These are phyloP conservation scores for Cladosporium sp. DNA, from an alignment of 2,329 filamentous ascomycete species.

Conservation along the genomic window DNA sequence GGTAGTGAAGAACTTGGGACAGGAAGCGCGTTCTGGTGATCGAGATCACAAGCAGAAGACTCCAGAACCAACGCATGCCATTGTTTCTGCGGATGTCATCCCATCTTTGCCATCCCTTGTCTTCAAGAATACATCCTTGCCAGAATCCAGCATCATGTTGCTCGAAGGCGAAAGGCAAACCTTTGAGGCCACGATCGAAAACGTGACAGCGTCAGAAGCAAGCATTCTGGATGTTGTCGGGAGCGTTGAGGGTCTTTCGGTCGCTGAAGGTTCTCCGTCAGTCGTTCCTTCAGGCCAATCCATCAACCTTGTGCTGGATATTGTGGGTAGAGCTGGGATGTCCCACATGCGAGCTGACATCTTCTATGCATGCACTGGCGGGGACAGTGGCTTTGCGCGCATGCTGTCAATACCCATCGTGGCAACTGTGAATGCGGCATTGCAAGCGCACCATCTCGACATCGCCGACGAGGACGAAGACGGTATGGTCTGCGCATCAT, in stretches of 20 bases:
- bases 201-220: slow-evolving; percentile 54
- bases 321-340: slow-evolving; percentile 79
- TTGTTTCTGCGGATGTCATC: slow-evolving; percentile 58
- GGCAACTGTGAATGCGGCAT: slow-evolving; percentile 85
- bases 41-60: neutral
- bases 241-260: slow-evolving; percentile 15
- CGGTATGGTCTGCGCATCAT: slow-evolving; percentile 70
- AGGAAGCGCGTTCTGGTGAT: slow-evolving; percentile 5
- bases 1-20: slow-evolving; percentile 60
- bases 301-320: slow-evolving; percentile 73
- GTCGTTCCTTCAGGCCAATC: slow-evolving; percentile 32
- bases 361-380: slow-evolving; percentile 54
- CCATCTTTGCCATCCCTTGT: slow-evolving; percentile 70
- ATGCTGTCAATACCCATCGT: slow-evolving; percentile 67
- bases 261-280: neutral
- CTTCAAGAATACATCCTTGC: slow-evolving; percentile 70
- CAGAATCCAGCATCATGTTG: slow-evolving; percentile 85
- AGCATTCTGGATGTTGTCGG: slow-evolving; percentile 51
- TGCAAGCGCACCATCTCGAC: slow-evolving; percentile 77
- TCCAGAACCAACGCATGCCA: slow-evolving; percentile 13
- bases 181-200: slow-evolving; percentile 76
- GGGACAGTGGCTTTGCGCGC: slow-evolving; percentile 18
- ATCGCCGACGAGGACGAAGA: slow-evolving; percentile 57
- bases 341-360: slow-evolving; percentile 75
- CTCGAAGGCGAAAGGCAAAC: slow-evolving; percentile 78